Evolutionary conservation across 2,329 filamentous ascomycete genomes (phyloP).

Genomic region (Triangularia verruculosa): DNA sequence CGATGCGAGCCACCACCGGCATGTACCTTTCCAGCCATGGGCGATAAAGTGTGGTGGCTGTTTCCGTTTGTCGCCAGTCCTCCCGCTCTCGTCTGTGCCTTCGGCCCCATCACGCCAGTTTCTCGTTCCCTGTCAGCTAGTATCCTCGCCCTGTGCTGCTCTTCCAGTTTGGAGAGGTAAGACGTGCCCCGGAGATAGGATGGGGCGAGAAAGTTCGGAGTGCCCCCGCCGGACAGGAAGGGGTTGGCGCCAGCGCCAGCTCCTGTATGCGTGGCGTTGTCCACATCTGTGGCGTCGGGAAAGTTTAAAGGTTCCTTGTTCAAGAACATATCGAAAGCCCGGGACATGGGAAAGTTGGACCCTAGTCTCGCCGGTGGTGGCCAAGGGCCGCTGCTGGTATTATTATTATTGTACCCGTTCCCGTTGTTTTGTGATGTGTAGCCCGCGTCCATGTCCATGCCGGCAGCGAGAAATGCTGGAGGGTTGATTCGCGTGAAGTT

Average conservation of each 20-base stretch:
- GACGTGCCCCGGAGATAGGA: slow-evolving; percentile 77
- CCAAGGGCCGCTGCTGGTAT: slow-evolving; percentile 20
- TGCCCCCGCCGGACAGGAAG: slow-evolving; percentile 18
- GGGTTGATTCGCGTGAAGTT: slow-evolving; percentile 23
- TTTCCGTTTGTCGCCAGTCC: slow-evolving; percentile 15
- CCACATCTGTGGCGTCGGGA: slow-evolving; percentile 8
- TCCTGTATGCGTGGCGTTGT: not conserved
- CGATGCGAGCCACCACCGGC: slow-evolving; percentile 57
- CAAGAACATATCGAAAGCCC: slow-evolving; percentile 52
- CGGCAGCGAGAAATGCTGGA: not conserved
- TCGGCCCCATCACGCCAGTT: not conserved
- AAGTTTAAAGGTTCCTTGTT: slow-evolving; percentile 25
- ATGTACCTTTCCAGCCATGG: slow-evolving; percentile 51
- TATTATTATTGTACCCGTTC: slow-evolving; percentile 11
- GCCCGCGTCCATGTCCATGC: not conserved
- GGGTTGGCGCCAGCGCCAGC: slow-evolving; percentile 1
- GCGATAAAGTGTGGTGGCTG: slow-evolving; percentile 9
- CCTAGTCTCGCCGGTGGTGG: slow-evolving; percentile 32
- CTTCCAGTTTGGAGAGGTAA: slow-evolving; percentile 73
- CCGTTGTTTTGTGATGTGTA: slow-evolving; percentile 18
- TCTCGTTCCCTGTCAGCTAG: slow-evolving; percentile 49
- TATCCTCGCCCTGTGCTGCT: slow-evolving; percentile 62
- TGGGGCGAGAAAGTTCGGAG: slow-evolving; percentile 69
- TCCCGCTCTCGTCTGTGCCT: slow-evolving; percentile 8
- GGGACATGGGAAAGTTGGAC: slow-evolving; percentile 44